These are phyloP conservation scores for Exophiala oligosperma DNA, from an alignment of 2,329 filamentous ascomycete genomes.

Conservation along the genomic window DNA sequence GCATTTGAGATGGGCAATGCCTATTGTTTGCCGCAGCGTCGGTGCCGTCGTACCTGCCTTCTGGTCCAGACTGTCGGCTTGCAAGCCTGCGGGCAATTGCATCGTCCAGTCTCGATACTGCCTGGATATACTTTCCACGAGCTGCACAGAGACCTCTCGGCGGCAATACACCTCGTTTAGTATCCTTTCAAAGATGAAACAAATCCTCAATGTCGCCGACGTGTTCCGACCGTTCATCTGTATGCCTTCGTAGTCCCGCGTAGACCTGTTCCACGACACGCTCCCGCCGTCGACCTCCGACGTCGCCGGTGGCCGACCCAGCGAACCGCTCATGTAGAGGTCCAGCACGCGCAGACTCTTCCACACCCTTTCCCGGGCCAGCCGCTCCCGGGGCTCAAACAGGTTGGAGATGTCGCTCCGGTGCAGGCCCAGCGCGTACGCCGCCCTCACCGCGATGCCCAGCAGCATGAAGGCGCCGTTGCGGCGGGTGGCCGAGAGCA, in stretches of 20 bases:
- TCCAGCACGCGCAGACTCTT: slow-evolving; percentile 55
- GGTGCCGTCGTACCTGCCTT: slow-evolving; percentile 31
- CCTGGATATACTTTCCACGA: slow-evolving; percentile 43
- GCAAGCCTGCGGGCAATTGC: slow-evolving; percentile 45
- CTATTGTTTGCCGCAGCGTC: slow-evolving; percentile 39
- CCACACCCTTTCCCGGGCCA: slow-evolving; percentile 52
- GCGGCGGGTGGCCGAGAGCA: slow-evolving; percentile 52
- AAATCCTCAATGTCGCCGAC: slow-evolving; percentile 47
- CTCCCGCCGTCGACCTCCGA: slow-evolving; percentile 48
- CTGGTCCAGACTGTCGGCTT: slow-evolving; percentile 45
- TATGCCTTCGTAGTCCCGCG: slow-evolving; percentile 37
- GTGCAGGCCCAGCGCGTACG: slow-evolving; percentile 55
- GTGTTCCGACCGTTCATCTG: slow-evolving; percentile 42
- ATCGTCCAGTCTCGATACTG: slow-evolving; percentile 45
- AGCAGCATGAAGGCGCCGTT: slow-evolving; percentile 56
- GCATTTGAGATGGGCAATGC: slow-evolving; percentile 51
- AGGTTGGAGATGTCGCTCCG: slow-evolving; percentile 53
- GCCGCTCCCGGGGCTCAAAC: slow-evolving; percentile 44
- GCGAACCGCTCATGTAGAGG: slow-evolving; percentile 51
- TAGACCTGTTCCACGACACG: slow-evolving; percentile 28
- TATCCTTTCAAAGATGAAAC: slow-evolving; percentile 44
- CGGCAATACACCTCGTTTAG: slow-evolving; percentile 45
- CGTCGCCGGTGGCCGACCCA: slow-evolving; percentile 55
- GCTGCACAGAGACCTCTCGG: slow-evolving; percentile 43
- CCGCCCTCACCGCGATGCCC: slow-evolving; percentile 52